Base-by-base conservation (phyloP, 257 asterid species). In the Marsdenia floribunda region DNA sequence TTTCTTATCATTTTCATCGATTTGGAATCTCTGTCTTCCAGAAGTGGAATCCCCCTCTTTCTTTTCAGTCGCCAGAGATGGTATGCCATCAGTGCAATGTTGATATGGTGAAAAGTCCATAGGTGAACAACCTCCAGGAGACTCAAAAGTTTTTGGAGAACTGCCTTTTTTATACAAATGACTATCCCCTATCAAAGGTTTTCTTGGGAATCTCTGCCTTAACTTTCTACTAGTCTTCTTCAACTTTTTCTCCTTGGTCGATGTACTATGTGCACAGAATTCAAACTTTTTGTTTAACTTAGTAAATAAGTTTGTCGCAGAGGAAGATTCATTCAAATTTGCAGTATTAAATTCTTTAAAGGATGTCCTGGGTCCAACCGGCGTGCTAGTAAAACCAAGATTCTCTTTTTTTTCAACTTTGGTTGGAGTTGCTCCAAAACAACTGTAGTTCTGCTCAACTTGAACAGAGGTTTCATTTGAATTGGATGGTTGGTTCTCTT, bases 51-150 rank as follows among this genome's bases (percentile, higher is more conserved):
- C 80, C 21, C n/a, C 87, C 61, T 54, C 79, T 76, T 82, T 83
- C 7, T 46, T 70, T 66, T 80, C 89, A 74, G 80, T 19, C 54
- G 60, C 80, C 35, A 19, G 57, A 72, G 80, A 75, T 35, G 85
- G 82, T 79, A 82, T 77, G 80, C 65, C 47, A 60, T 81, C 68
- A 46, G 63, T 68, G 18, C 84, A 73, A 61, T 72, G 85, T 72
- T 80, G 86, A 82, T 83, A 92, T 71, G 97, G 99, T 58, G 99
- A 92, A 88, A 90, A 90, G 75, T 92, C 96, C 98, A 95, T 90
- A 33, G 99, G 98, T 49, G 99, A 95, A 82, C 89, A 83, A 81
- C 76, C 83, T 54, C 84, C 86, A 47, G 90, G 90, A 58, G 99
- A 88, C 59, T 80, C 75, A 14, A 79, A 79, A 75, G 76, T 86